Evolutionary conservation across 108 stramenopile genomes (phyloP).

Genomic region (Fistulifera pelliculosa): DNA sequence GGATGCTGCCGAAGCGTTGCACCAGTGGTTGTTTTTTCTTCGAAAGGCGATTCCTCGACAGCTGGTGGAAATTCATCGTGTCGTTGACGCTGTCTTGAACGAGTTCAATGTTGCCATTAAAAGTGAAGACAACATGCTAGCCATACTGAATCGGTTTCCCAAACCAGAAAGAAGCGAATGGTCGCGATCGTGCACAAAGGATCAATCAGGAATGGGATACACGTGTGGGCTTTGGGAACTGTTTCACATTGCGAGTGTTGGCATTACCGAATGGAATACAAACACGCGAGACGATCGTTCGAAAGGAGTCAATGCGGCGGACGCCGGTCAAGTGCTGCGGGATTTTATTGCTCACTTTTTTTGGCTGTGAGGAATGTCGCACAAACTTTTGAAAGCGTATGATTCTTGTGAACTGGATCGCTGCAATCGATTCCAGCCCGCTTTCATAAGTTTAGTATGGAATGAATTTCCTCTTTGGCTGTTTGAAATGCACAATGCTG

Average conservation of each 20-base stretch:
- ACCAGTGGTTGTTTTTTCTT: conserved; percentile 43
- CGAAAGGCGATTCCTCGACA: conserved; percentile 40
- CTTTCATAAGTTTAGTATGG: conserved; percentile 19
- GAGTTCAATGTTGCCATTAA: conserved; percentile 32
- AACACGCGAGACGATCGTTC: conserved; percentile 10
- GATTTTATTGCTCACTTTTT: conserved; percentile 70
- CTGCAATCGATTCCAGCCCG: conserved; percentile 47
- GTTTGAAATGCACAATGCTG: conserved; percentile 76
- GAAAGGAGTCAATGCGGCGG: conserved; percentile 6
- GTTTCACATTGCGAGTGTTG: conserved; percentile 70
- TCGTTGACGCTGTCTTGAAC: conserved; percentile 29
- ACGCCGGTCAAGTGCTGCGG: conserved; percentile 22
- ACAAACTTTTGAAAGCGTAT: conserved; percentile 59
- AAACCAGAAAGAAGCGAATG: conserved; percentile 14
- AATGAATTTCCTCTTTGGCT: conserved; percentile 65
- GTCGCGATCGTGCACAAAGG: conserved; percentile 33
- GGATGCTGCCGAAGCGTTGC: conserved; percentile 1
- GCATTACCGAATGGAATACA: conserved; percentile 67
- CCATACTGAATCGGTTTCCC: conserved; percentile 20
- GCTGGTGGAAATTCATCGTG: conserved; percentile 37
- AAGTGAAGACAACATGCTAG: conserved; percentile 27
- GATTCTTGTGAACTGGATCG: conserved; percentile 61
- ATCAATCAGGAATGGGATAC: conserved; percentile 39
- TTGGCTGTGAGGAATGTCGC: conserved; percentile 63
- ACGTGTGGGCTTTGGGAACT: conserved; percentile 84